Evolutionary conservation across 2,329 filamentous ascomycete species (phyloP).

Genomic region (Diaporthe caulivora): DNA sequence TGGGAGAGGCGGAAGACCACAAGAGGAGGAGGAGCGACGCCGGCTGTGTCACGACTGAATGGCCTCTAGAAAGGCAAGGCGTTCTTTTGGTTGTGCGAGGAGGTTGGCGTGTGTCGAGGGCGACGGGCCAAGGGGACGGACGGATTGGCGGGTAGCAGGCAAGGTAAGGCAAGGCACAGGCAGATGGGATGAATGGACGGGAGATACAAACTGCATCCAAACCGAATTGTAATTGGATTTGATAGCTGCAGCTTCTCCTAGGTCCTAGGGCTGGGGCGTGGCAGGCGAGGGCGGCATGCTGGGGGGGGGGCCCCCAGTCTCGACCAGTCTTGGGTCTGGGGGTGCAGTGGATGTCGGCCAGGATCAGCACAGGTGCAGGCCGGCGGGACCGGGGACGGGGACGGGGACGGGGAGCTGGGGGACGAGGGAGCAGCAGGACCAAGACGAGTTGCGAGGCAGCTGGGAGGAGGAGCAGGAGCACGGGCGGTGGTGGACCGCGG

Average conservation of each 20-base stretch:
- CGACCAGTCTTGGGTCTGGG: neutral
- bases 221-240: conserved; percentile 2
- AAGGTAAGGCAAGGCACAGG: neutral
- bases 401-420: no score
- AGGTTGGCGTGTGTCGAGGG: conserved; percentile 9
- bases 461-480: neutral
- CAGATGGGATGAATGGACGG: conserved; percentile 2
- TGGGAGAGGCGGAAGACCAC: neutral
- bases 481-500: neutral
- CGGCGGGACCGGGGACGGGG: conserved; percentile 4
- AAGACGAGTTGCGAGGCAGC: no score
- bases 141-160: neutral
- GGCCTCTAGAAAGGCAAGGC: conserved; percentile 3
- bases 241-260: conserved; percentile 1
- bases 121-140: neutral
- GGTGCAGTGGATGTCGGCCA: neutral
- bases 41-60: conserved; percentile 10
- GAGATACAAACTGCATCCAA: conserved; percentile 5
- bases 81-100: conserved; percentile 5
- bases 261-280: neutral
- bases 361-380: neutral
- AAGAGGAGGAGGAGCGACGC: neutral
- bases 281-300: neutral
- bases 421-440: neutral
- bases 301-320: conserved; percentile 6